Evolutionary conservation across 768 basidiomycete species (phyloP), one percentile per base, ranked within the genome.

Genomic region (Auricularia sp.): DNA sequence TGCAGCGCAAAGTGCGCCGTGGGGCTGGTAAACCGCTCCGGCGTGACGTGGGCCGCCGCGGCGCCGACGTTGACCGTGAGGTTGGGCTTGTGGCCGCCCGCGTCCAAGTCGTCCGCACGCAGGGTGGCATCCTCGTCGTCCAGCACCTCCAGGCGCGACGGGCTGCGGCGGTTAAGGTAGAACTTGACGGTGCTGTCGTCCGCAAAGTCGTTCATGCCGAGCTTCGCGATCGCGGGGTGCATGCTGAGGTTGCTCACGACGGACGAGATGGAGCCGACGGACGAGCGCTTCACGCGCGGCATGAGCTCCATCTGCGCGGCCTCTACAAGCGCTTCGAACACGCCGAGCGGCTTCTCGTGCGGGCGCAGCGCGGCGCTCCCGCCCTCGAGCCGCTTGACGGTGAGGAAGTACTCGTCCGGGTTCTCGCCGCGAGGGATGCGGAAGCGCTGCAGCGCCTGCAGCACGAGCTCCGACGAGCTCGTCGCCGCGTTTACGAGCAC

Each of bases 121-220:
- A 78, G 75, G 0, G 78, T 76, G 62, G 76, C 80, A 62, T 82
- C 82, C 54, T 81, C 81, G 1, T 67, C 75, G 16, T 73, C 72
- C 7, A 80, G 76, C 35, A 75, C 73, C 63, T 79, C 75, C 35
- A 70, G 73, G 11, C 67, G 70, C 1, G 68, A 69, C 14, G 69
- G 71, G 3, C 75, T 71, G 34, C 82, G 78, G 63, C 91, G 80
- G 73, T 98, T 94, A 68, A 98, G 75, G 76, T 97, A 99, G 75
- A 98, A 90, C 75, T 98, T 98, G 76, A 98, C 95, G 0, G 89
- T 87, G 3, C 94, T 94, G 72, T 98, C 97, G 69, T 99, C 97
- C 54, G 91, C 91, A 72, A 95, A 98, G 73, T 98, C 97, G 70
- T 95, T 97, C 93, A 97, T 96, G 56, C 90, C 86, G 54, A 98